Evolutionary conservation across 345 rosid species (phyloP), one percentile per base, ranked within the genome.

Genomic region (Excoecaria cochinchinensis): DNA sequence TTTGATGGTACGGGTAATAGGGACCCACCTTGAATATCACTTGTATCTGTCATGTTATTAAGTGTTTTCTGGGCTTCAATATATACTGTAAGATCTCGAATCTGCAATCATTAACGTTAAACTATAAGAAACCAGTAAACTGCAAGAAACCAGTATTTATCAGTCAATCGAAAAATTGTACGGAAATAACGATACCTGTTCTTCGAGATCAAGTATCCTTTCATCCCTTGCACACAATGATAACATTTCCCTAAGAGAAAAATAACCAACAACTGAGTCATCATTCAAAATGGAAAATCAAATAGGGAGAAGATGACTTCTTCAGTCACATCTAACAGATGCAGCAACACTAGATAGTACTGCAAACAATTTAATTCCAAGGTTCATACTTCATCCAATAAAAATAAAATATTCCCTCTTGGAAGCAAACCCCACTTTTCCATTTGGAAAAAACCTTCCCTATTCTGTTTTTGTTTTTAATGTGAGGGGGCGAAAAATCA

Each of bases 31-130:
- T 79, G 83, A 73, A 89, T 82, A 51, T 87, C 90, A 71, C 89
- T 88, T 8, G 88, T 53, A 78, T 79, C 91, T n/a, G 81, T 75
- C 88, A 88, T 85, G 68, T 85, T 81, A 73, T 55, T 52, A 3
- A 93, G 79, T 0, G 91, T 91, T 78, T 90, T 91, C 82, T 95
- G 93, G 56, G 96, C 95, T 88, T 86, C 90, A 1, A 91, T 72
- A 75, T 88, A 89, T 21, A 91, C 85, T 8, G 75, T 93, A 58
- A 95, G 85, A 78, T 95, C 98, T 75, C 98, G 85, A 63, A 93
- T 86, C 99, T 95, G 90, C 57, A 39, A 76, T 24, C n/a, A 59
- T 59, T 53, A 61, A 44, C 22, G 6, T n/a, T 52, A 5, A 55
- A 57, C 38, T 74, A 36, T 51, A 25, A 44, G 44, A 62, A 65